phyloP scores from a whole-genome alignment of 441 rosid species.

The Cnidoscolus chayamansa region DNA sequence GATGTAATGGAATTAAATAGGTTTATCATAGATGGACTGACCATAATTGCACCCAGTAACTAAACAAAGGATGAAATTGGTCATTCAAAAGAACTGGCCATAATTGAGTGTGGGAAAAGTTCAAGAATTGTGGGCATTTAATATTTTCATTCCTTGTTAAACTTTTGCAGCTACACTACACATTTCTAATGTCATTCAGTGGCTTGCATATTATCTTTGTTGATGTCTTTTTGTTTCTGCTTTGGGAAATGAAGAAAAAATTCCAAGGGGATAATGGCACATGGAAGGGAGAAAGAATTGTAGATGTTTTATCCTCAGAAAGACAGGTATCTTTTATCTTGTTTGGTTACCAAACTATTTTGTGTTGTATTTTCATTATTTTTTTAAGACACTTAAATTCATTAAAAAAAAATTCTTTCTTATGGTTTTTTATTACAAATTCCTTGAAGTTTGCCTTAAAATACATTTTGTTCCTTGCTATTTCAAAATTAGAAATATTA shows the following conservation, averaged over 20 bases:
- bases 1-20: background rate
- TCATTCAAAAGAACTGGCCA: background rate
- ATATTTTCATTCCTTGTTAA: background rate
- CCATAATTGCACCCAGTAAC: background rate
- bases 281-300: slow-evolving; percentile 28
- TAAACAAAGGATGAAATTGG: background rate
- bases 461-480: too few species aligned
- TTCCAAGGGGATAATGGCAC: slow-evolving; percentile 27
- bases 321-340: slow-evolving; percentile 29
- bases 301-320: slow-evolving; percentile 33
- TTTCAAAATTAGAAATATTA: too few species aligned
- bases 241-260: slow-evolving; percentile 44
- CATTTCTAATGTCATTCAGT: slow-evolving; percentile 1
- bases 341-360: slow-evolving; percentile 1
- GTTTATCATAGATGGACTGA: background rate
- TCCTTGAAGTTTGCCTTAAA: too few species aligned
- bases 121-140: background rate
- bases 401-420: background rate
- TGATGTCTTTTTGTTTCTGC: slow-evolving; percentile 7
- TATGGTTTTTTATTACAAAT: too few species aligned
- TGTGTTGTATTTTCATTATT: background rate
- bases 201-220: slow-evolving; percentile 20
- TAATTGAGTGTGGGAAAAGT: background rate
- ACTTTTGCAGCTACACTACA: background rate
- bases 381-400: slow-evolving; percentile 4